A percentile compares a stretch with the other conserved stretches of the same genome.
These are phyloP conservation scores for Solanum pimpinellifolium DNA, from an alignment of 257 asterid species.

Conservation along the genomic window DNA sequence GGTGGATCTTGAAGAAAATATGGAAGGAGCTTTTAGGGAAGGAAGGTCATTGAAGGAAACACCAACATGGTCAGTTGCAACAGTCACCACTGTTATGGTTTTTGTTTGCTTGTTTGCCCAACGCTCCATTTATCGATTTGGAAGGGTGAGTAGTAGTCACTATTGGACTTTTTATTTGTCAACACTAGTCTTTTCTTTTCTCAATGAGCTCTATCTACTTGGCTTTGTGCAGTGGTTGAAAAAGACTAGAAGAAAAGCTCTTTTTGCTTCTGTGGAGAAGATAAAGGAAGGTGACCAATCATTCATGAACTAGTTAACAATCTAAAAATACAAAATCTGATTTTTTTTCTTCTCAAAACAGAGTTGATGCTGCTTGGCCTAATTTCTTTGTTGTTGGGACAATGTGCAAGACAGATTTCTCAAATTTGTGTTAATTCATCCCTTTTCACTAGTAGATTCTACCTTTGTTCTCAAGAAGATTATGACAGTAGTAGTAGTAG, in stretches of 20 bases:
- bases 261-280: constrained; percentile 71
- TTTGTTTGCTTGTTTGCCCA: constrained; percentile 69
- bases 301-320: background rate
- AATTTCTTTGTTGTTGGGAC: constrained; percentile 77
- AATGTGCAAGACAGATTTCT: constrained; percentile 79
- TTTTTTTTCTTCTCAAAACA: constrained; percentile 10
- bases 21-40: constrained; percentile 48
- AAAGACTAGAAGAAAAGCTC: constrained; percentile 81
- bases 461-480: constrained; percentile 57
- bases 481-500: constrained; percentile 6
- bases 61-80: constrained; percentile 96
- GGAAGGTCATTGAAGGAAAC: constrained; percentile 85
- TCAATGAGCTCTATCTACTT: background rate
- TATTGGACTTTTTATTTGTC: background rate
- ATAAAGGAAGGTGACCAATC: constrained; percentile 56
- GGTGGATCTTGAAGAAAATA: background rate
- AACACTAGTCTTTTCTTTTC: background rate
- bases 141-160: constrained; percentile 39
- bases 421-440: constrained; percentile 74
- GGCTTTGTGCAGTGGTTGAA: constrained; percentile 55
- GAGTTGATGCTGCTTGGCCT: constrained; percentile 92
- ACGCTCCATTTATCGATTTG: constrained; percentile 77
- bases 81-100: constrained; percentile 84
- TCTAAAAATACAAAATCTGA: background rate
- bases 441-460: constrained; percentile 68